These are phyloP conservation scores for Tausonia pullulans DNA, from an alignment of 1,284 basidiomycete species.

Conservation along the genomic window DNA sequence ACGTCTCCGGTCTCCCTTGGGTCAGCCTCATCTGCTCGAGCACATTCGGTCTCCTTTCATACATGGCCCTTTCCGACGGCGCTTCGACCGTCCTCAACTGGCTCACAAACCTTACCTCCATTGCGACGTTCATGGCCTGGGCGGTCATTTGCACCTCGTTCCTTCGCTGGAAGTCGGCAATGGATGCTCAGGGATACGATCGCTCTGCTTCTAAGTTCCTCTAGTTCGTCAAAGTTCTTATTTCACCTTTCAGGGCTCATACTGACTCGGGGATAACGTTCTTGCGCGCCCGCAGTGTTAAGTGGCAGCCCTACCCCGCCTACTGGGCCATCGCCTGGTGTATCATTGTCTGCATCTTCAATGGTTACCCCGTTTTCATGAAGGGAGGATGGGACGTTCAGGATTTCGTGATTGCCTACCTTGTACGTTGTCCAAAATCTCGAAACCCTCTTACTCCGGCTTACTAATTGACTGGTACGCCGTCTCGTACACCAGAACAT, in stretches of 20 bases:
- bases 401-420: slow-evolving; percentile 23
- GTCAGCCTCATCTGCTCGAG: slow-evolving; percentile 50
- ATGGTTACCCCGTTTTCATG: slow-evolving; percentile 22
- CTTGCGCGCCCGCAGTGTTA: slow-evolving; percentile 11
- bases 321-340: slow-evolving; percentile 24
- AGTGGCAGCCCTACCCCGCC: slow-evolving; percentile 21
- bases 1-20: slow-evolving; percentile 63
- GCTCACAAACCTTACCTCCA: slow-evolving; percentile 36
- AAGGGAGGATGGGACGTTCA: slow-evolving; percentile 20
- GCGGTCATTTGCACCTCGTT: slow-evolving; percentile 24
- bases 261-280: background rate
- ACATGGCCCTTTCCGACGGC: slow-evolving; percentile 42
- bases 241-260: too few relatives aligned
- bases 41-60: slow-evolving; percentile 43
- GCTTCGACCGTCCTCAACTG: slow-evolving; percentile 58
- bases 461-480: too few relatives aligned
- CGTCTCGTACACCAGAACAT: slow-evolving; percentile 35
- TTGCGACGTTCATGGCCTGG: slow-evolving; percentile 23
- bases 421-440: slow-evolving; percentile 11
- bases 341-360: slow-evolving; percentile 19
- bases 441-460: slow-evolving; percentile 36
- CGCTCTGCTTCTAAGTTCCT: slow-evolving; percentile 13
- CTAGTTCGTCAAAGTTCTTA: background rate
- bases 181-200: slow-evolving; percentile 22
- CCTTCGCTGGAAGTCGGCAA: slow-evolving; percentile 21